Evolutionary conservation across 225 moss, liverwort and hornwort species (phyloP).

Genomic region (Physcomitrellopsis africana): DNA sequence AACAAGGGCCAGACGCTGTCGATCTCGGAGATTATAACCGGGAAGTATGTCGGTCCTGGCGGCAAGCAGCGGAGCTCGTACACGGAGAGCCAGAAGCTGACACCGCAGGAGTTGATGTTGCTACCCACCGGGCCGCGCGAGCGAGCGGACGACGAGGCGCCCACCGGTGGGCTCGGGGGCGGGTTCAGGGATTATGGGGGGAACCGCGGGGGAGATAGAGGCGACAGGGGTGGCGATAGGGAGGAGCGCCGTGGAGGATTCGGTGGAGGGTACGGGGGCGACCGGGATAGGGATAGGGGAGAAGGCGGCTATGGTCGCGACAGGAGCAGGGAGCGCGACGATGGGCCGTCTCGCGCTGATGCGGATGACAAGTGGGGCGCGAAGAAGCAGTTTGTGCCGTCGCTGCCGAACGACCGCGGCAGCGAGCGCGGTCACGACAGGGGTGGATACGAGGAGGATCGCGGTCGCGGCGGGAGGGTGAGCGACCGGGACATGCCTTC

Average conservation of each 20-base stretch:
- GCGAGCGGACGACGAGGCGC: no score
- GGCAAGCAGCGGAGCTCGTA: constrained; percentile 54
- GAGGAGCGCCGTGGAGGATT: constrained; percentile 53
- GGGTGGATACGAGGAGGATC: constrained; percentile 56
- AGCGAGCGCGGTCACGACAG: constrained; percentile 31
- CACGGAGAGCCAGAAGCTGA: constrained; percentile 50
- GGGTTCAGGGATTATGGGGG: constrained; percentile 56
- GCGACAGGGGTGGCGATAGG: constrained; percentile 41
- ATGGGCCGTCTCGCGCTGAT: constrained; percentile 70
- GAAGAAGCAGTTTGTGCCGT: constrained; percentile 55
- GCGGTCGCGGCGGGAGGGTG: constrained; percentile 43
- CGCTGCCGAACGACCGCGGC: constrained; percentile 41
- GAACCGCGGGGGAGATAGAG: constrained; percentile 45
- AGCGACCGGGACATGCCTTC: constrained; percentile 71
- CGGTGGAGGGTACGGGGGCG: constrained; percentile 55
- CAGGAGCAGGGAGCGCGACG: constrained; percentile 53
- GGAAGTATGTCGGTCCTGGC: constrained; percentile 67
- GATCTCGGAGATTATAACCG: constrained; percentile 56
- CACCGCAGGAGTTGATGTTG: neutral
- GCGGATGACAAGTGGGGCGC: constrained; percentile 72
- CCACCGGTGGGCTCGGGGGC: constrained; percentile 36
- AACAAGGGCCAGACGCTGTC: constrained; percentile 52
- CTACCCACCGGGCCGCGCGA: no score
- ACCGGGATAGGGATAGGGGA: constrained; percentile 48
- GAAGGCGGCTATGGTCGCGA: constrained; percentile 22